A percentile compares a stretch with the other conserved stretches of the same genome.
phyloP scores from a whole-genome alignment of 768 basidiomycete species.

The Nidularia pulvinata region DNA sequence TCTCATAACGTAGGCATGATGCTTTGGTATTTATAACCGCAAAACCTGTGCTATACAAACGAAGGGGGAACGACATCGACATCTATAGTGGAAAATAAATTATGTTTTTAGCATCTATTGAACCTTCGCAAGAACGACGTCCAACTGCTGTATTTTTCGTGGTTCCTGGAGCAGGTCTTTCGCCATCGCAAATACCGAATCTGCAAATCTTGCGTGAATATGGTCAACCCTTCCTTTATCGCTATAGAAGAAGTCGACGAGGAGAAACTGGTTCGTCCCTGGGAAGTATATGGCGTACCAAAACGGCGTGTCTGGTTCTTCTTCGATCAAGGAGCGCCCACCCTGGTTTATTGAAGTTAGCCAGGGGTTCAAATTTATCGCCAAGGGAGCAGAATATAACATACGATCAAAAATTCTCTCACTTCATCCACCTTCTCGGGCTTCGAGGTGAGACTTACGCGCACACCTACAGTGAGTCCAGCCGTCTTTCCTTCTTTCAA shows the following conservation, averaged over 20 bases:
- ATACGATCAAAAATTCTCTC: constrained; percentile 30
- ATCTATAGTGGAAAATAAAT: too few species aligned
- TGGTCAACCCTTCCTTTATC: constrained; percentile 29
- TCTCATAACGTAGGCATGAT: too few species aligned
- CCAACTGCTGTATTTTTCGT: constrained; percentile 25
- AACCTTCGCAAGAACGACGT: constrained; percentile 31
- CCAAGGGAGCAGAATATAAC: constrained; percentile 8
- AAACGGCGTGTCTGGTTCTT: constrained; percentile 25
- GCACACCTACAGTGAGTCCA: constrained; percentile 24
- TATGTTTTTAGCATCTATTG: too few species aligned
- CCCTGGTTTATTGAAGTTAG: constrained; percentile 11
- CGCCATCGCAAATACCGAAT: constrained; percentile 25
- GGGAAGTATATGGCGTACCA: constrained; percentile 38
- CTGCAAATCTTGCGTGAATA: constrained; percentile 29
- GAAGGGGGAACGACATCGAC: too few species aligned
- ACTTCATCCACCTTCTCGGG: constrained; percentile 28
- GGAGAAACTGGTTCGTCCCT: constrained; percentile 30
- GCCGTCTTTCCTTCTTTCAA: constrained; percentile 13
- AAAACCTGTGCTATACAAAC: too few species aligned
- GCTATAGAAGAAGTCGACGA: constrained; percentile 32
- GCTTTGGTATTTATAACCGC: too few species aligned
- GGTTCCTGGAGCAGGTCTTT: constrained; percentile 23
- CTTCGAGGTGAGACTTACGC: constrained; percentile 32
- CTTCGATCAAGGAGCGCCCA: constrained; percentile 28
- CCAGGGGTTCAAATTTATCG: background rate